Evolutionary conservation across 1,139 yeast species (phyloP).

Genomic region (Citeromyces hawaiiensis): DNA sequence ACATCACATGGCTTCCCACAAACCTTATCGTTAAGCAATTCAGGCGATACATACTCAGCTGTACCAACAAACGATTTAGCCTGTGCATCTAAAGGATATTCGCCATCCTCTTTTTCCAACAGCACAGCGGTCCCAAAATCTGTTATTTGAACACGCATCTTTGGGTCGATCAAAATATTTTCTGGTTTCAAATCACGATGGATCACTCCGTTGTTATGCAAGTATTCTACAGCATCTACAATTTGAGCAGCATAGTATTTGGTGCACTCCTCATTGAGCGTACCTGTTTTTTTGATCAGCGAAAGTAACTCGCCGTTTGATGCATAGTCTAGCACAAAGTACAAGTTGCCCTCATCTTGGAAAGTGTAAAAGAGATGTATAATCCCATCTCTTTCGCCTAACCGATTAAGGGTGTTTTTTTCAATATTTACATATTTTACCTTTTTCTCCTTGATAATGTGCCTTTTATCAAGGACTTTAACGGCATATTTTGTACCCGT

Average conservation of each 20-base stretch:
- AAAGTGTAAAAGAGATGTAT: conserved; percentile 66
- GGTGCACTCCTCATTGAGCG: conserved; percentile 39
- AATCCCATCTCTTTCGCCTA: conserved; percentile 57
- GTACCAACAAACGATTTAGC: conserved; percentile 79
- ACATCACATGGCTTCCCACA: conserved; percentile 85
- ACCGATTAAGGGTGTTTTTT: conserved; percentile 57
- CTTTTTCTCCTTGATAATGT: conserved; percentile 66
- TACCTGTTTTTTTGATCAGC: conserved; percentile 42
- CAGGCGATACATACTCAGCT: conserved; percentile 82
- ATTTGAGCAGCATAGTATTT: conserved; percentile 54
- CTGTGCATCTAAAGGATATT: conserved; percentile 44
- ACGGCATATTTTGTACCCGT: conserved; percentile 54
- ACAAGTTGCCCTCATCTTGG: conserved; percentile 61
- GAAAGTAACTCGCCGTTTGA: conserved; percentile 66
- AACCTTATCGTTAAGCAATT: conserved; percentile 65
- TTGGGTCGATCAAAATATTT: conserved; percentile 67
- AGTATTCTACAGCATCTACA: conserved; percentile 73
- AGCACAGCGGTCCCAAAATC: conserved; percentile 97
- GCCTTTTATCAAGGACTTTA: conserved; percentile 60
- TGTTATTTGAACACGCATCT: conserved; percentile 80
- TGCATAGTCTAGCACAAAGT: conserved; percentile 69
- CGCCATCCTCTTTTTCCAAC: conserved; percentile 31
- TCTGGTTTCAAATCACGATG: conserved; percentile 97
- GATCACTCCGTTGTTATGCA: conserved; percentile 74
- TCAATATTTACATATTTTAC: conserved; percentile 73